Evolutionary conservation across 1,284 basidiomycete genomes (phyloP).

Genomic region (Boletellus deceptivus): DNA sequence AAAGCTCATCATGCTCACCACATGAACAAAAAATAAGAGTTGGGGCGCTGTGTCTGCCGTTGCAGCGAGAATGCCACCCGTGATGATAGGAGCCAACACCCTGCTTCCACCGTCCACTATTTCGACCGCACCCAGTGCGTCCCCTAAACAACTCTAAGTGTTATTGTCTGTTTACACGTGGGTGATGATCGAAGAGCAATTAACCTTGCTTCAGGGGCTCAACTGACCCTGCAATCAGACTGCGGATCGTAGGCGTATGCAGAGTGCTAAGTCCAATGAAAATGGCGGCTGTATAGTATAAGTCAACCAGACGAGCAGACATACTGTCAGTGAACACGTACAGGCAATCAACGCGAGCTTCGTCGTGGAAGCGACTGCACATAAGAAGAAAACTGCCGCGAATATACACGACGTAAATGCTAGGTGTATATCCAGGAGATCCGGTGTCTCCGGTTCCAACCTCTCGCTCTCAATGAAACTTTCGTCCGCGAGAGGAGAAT

Average conservation of each 20-base stretch:
- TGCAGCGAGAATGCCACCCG: constrained; percentile 21
- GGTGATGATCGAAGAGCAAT: not conserved
- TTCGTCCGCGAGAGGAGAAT: not conserved
- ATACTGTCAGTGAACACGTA: not conserved
- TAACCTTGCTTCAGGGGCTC: constrained; percentile 34
- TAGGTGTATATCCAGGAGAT: constrained; percentile 34
- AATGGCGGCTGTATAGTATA: constrained; percentile 13
- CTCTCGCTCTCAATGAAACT: not conserved
- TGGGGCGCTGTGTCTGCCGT: constrained; percentile 19
- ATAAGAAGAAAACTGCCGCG: constrained; percentile 14
- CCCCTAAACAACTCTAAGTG: constrained; percentile 19
- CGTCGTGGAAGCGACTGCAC: constrained; percentile 18
- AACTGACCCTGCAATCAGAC: constrained; percentile 33
- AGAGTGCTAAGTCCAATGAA: constrained; percentile 19
- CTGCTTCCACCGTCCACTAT: constrained; percentile 28
- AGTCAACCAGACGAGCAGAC: not conserved
- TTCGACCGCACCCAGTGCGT: constrained; percentile 33
- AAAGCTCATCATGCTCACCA: constrained; percentile 6
- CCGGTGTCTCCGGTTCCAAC: constrained; percentile 19
- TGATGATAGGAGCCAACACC: constrained; percentile 26
- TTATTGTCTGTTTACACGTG: not conserved
- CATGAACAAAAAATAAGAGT: constrained; percentile 23
- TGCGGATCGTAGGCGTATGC: constrained; percentile 26
- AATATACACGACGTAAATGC: constrained; percentile 22
- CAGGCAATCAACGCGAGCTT: constrained; percentile 9